Conservation (phyloP, 2,329 filamentous ascomycete genomes). For the Aspergillus sp. region DNA sequence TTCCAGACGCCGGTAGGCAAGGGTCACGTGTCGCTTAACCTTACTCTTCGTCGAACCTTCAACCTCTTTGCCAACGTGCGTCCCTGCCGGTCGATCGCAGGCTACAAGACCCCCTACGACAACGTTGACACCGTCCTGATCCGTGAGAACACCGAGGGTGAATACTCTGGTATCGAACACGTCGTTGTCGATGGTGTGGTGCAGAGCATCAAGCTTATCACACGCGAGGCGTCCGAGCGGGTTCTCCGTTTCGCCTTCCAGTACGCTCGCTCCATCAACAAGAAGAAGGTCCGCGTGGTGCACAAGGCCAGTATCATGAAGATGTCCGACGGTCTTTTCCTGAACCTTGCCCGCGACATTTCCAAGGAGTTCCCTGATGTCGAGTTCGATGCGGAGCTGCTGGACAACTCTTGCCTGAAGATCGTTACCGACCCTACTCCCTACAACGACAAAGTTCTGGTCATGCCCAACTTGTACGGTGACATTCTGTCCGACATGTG, state of each 20-base stretch:
- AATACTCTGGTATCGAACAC: conserved; percentile 99
- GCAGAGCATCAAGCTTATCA: conserved; percentile 99
- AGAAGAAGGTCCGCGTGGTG: conserved; percentile 92
- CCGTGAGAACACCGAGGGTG: conserved; percentile 98
- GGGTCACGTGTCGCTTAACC: conserved; percentile 97
- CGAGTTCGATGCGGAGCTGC: conserved; percentile 93
- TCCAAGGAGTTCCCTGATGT: conserved; percentile 93
- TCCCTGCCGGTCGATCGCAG: conserved; percentile 91
- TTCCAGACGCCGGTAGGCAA: conserved; percentile 88
- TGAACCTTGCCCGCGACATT: conserved; percentile 74
- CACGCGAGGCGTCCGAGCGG: conserved; percentile 84
- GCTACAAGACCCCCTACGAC: conserved; percentile 98
- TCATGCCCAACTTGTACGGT: conserved; percentile 96
- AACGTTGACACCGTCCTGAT: conserved; percentile 95
- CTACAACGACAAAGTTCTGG: conserved; percentile 98
- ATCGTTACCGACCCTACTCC: conserved; percentile 93
- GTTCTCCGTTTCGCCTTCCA: conserved; percentile 98
- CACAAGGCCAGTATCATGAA: conserved; percentile 99
- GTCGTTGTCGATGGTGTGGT: conserved; percentile 96
- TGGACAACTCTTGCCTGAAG: conserved; percentile 99
- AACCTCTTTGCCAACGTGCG: conserved; percentile 99
- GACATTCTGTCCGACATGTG: conserved; percentile 99
- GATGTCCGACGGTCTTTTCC: conserved; percentile 98
- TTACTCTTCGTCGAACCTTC: conserved; percentile 96
- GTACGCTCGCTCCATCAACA: conserved; percentile 85